Evolutionary conservation across 495 filamentous ascomycete genomes (phyloP), one percentile per base, ranked within the genome.

Genomic region (Barbatosphaeria neglecta): DNA sequence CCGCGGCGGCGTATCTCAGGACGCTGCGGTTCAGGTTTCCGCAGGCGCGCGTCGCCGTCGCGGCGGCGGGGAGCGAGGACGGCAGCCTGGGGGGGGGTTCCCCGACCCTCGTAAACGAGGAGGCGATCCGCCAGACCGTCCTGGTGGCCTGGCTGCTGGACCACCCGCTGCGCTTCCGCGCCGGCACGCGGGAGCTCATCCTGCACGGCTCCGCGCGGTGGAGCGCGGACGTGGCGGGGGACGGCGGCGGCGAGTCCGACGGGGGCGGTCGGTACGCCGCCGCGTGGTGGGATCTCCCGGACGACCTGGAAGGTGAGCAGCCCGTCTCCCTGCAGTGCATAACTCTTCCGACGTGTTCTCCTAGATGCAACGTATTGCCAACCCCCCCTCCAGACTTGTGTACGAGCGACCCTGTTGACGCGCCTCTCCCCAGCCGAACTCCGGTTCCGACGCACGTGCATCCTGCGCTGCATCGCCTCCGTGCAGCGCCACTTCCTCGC

Each of bases 381-480:
- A n/a, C n/a, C n/a, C n/a, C n/a, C n/a, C n/a, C n/a, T n/a, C n/a
- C n/a, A n/a, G n/a, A n/a, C n/a, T n/a, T n/a, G n/a, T n/a, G n/a
- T n/a, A n/a, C n/a, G n/a, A n/a, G n/a, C n/a, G n/a, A n/a, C n/a
- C n/a, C n/a, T n/a, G 48, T 35, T 37, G 13, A 3, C 43, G 22
- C 41, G 33, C 22, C 41, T 15, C 13, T 43, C 41, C 10, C 7
- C 7, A 22, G 18, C 17, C 22, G 87, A 93, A 60, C 65, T 93
- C 0, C 76, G 80, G 11, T 73, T 73, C 51, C 78, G 88, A 5
- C 79, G 86, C 0, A 72, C 80, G 38, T 81, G 73, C 55, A 70
- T 92, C 22, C 64, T 94, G 15, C 76, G 83, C 47, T 88, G 85
- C 0, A 72, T 95, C 33, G 77, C 82, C 25, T 89, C 87, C 0